phyloP scores from a whole-genome alignment of 257 asterid genomes.

The Thymus quinquecostatus region DNA sequence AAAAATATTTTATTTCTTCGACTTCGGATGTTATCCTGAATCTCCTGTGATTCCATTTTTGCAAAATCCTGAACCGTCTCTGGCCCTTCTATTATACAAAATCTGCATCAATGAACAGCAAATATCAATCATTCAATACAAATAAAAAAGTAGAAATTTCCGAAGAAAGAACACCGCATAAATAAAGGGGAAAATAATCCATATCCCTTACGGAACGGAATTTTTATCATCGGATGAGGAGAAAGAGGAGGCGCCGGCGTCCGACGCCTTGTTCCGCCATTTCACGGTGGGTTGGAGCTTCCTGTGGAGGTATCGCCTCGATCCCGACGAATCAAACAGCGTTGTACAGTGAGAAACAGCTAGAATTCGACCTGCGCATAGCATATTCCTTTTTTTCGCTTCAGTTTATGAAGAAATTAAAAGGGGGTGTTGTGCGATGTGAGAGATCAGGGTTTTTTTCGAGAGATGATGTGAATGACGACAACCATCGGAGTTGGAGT shows the following conservation, averaged over 20 bases:
- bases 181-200: neutral
- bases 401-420: neutral
- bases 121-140: neutral
- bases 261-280: slow-evolving; percentile 67
- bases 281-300: slow-evolving; percentile 41
- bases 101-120: slow-evolving; percentile 47
- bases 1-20: slow-evolving; percentile 88
- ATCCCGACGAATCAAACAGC: slow-evolving; percentile 39
- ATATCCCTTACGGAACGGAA: slow-evolving; percentile 43
- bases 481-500: slow-evolving; percentile 23
- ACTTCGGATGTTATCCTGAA: slow-evolving; percentile 86
- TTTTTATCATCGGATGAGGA: slow-evolving; percentile 50
- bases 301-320: slow-evolving; percentile 39
- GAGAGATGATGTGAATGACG: slow-evolving; percentile 16
- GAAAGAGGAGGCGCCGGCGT: slow-evolving; percentile 59
- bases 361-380: slow-evolving; percentile 64
- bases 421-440: slow-evolving; percentile 10
- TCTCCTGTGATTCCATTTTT: slow-evolving; percentile 85
- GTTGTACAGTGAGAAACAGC: slow-evolving; percentile 49
- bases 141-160: neutral
- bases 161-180: neutral
- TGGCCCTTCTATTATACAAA: slow-evolving; percentile 97
- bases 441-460: neutral
- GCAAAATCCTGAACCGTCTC: slow-evolving; percentile 90
- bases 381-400: slow-evolving; percentile 40